phyloP scores from a whole-genome alignment of 805 yeast genomes.

The Wickerhamomyces hampshirensis region DNA sequence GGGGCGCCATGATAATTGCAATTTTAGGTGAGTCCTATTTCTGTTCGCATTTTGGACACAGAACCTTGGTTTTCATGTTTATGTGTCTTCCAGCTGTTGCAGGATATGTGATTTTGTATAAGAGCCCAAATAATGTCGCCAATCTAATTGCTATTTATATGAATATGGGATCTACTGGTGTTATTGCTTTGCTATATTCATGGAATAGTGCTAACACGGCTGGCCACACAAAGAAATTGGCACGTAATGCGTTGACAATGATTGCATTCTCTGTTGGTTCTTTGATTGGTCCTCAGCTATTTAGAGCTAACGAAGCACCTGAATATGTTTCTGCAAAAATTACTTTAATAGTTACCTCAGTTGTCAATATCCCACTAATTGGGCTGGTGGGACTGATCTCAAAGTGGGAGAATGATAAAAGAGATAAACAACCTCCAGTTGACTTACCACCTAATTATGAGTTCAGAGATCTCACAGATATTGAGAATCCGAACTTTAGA shows the following conservation, averaged over 20 bases:
- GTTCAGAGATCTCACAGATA: slow-evolving; percentile 55
- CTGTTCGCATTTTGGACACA: slow-evolving; percentile 30
- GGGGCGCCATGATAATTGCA: slow-evolving; percentile 41
- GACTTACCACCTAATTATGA: slow-evolving; percentile 32
- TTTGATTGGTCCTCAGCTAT: slow-evolving; percentile 61
- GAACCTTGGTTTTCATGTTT: slow-evolving; percentile 32
- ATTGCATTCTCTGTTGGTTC: slow-evolving; percentile 55
- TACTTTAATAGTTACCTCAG: slow-evolving; percentile 46
- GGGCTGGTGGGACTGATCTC: slow-evolving; percentile 39
- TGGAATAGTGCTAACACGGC: slow-evolving; percentile 63
- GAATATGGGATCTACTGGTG: slow-evolving; percentile 51
- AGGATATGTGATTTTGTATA: slow-evolving; percentile 41
- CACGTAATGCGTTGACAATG: slow-evolving; percentile 51
- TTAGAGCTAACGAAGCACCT: slow-evolving; percentile 47
- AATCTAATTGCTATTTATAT: slow-evolving; percentile 45
- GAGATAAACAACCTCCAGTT: slow-evolving; percentile 38
- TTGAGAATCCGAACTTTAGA: slow-evolving; percentile 52
- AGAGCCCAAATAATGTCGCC: slow-evolving; percentile 37
- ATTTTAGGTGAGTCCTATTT: slow-evolving; percentile 35
- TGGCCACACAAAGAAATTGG: slow-evolving; percentile 54
- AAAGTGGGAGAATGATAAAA: slow-evolving; percentile 43
- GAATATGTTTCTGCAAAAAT: slow-evolving; percentile 54
- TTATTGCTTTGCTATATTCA: slow-evolving; percentile 52
- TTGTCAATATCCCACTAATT: slow-evolving; percentile 40
- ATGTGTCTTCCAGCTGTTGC: slow-evolving; percentile 45